Conservation (phyloP, 2,329 filamentous ascomycete species). For the Diaporthe vaccinii region DNA sequence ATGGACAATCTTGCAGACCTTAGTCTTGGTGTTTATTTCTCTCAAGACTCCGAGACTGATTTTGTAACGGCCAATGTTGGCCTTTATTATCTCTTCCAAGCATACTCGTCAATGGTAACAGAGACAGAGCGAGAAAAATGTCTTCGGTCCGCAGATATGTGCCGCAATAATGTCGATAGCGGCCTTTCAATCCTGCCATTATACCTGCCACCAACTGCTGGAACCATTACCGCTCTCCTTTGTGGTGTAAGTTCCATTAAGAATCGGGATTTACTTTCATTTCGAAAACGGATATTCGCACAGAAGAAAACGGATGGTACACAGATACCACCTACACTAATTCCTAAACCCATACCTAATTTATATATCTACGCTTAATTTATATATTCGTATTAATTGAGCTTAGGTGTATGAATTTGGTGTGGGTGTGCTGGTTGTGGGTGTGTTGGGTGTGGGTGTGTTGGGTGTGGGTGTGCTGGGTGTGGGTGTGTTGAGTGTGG, state of each 20-base stretch:
- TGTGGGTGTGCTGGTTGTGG: too few relatives aligned
- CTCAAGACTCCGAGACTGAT: neutral
- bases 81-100: neutral
- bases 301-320: too few relatives aligned
- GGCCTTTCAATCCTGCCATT: neutral
- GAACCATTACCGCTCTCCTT: neutral
- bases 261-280: neutral
- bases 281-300: too few relatives aligned
- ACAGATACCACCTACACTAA: too few relatives aligned
- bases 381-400: too few relatives aligned
- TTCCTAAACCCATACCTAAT: too few relatives aligned
- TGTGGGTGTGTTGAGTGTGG: too few relatives aligned
- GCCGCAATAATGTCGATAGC: neutral
- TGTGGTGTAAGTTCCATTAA: neutral
- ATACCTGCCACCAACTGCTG: neutral
- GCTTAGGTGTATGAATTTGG: too few relatives aligned
- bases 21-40: constrained; percentile 1
- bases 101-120: neutral
- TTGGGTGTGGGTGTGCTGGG: too few relatives aligned
- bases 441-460: too few relatives aligned
- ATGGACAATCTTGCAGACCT: neutral
- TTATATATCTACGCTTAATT: too few relatives aligned
- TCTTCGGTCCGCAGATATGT: neutral
- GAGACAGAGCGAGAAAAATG: neutral
- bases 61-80: neutral